Evolutionary conservation across 768 basidiomycete species (phyloP).

Genomic region (Pleurotus sapidus): DNA sequence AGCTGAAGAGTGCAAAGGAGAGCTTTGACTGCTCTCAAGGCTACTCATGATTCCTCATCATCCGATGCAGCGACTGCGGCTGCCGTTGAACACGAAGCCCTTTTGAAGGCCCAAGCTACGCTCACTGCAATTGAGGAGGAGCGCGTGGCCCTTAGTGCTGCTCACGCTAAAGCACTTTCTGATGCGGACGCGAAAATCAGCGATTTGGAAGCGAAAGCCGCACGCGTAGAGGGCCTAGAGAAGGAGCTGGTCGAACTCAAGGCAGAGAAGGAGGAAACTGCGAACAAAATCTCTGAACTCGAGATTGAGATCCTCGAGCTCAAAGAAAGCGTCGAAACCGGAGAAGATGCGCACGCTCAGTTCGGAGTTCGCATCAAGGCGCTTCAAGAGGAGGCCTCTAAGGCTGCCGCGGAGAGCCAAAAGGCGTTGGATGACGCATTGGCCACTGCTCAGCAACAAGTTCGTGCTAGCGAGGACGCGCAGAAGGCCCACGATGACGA

Average conservation of each 20-base stretch:
- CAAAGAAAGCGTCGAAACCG: slow-evolving; percentile 64
- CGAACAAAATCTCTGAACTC: slow-evolving; percentile 71
- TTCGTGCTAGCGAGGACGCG: slow-evolving; percentile 35
- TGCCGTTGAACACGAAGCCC: slow-evolving; percentile 59
- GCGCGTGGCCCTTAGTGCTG: slow-evolving; percentile 43
- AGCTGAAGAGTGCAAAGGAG: slow-evolving; percentile 47
- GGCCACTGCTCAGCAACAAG: slow-evolving; percentile 45
- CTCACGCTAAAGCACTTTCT: slow-evolving; percentile 46
- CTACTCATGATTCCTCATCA: slow-evolving; percentile 40
- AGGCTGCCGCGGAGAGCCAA: slow-evolving; percentile 44
- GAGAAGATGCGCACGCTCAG: slow-evolving; percentile 56
- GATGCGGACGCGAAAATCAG: slow-evolving; percentile 43
- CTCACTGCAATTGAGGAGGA: slow-evolving; percentile 55
- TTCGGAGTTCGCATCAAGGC: slow-evolving; percentile 42
- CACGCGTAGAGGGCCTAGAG: slow-evolving; percentile 39
- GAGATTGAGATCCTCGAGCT: slow-evolving; percentile 80
- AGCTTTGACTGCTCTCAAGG: slow-evolving; percentile 49
- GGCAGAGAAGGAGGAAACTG: slow-evolving; percentile 66
- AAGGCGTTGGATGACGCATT: slow-evolving; percentile 43
- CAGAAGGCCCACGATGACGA: slow-evolving; percentile 43
- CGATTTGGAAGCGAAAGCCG: slow-evolving; percentile 44
- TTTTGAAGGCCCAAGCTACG: slow-evolving; percentile 62
- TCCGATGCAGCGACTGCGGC: slow-evolving; percentile 47
- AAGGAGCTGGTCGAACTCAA: slow-evolving; percentile 51
- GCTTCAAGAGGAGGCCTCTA: slow-evolving; percentile 52